Evolutionary conservation across 768 basidiomycete genomes (phyloP), one percentile per base, ranked within the genome.

Genomic region (Suillus clintonianus): DNA sequence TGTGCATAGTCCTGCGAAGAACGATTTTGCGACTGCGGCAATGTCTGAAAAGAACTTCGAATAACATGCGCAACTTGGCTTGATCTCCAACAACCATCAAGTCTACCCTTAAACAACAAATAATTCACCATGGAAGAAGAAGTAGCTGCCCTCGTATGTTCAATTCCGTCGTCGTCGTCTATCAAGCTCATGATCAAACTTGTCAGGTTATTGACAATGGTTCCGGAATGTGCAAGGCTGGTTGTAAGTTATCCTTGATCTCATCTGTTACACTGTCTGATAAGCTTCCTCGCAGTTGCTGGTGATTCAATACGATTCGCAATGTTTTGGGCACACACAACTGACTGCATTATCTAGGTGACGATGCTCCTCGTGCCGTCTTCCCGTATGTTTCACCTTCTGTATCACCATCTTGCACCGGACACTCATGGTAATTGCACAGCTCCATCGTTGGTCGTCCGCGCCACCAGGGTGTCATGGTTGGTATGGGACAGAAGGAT

Each of bases 211-310:
- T 92, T 76, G 91, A 94, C 80, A 93, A 93, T 79, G 94, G 94
- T 76, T 98, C 96, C 75, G 97, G 96, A 81, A 99, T 98, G 96
- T 98, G 96, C 90, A 99, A 99, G 84, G 97, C 97, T 87, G 97
- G 97, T 81, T 95, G 92, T 94, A 78, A 72, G 90, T 90, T 69
- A 62, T 62, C 6, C 34, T 58, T 58, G 65, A 56, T 65, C 55
- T 43, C 32, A 32, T 48, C 24, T 42, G n/a, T 24, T 36, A 39
- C 47, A 48, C 67, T 72, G 19, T 74, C 73, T 73, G 53, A 70
- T 62, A 42, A 65, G 51, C 59, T 22, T 51, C 53, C 58, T 67
- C 43, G 63, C 70, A 90, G 88, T 89, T 78, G 87, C 89, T 83
- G 89, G 88, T 88, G 82, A 30, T 39, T 48, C 30, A 39, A 19